Base-by-base conservation (phyloP, 257 asterid species). In the Mentha longifolia region DNA sequence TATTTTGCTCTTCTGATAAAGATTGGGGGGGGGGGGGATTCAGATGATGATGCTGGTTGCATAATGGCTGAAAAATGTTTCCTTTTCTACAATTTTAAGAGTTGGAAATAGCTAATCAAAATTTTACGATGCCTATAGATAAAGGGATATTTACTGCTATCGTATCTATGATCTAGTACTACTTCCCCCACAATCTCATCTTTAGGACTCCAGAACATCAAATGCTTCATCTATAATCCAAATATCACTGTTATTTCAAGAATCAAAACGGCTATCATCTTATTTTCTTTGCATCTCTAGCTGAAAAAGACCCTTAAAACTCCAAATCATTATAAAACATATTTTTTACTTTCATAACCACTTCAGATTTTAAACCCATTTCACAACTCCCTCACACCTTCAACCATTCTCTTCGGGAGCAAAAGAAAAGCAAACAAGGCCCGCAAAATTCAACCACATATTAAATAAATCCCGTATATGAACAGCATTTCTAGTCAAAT, bases 361-460 rank as follows among this genome's bases (percentile, higher is more conserved):
- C 43, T 52, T 33, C 58, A 51, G 66, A 73, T 54, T 61, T 62
- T 60, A 54, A 66, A 52, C 51, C 63, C 63, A 51, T 61, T 16
- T 9, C 67, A n/a, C 63, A 54, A 35, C 52, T 47, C 67, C 31
- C 70, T 47, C 61, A 47, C 73, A 74, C 43, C 69, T 52, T 61
- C 62, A 73, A 35, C 58, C 42, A 31, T 28, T 6, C 22, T 55
- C 46, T 9, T 60, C 56, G 28, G 15, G 33, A 42, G 42, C 74
- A 37, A 58, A 11, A 28, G 31, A 28, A 28, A 41, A 7, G 72
- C 37, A 28, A 28, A 39, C 45, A 19, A 47, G 47, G 9, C 50
- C 47, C 16, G 19, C 46, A 63, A 68, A 31, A 33, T 39, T 39
- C 22, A 41, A 41, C 10, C 39, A 57, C 54, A 16, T 3, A 42